Base-by-base conservation (phyloP, 495 filamentous ascomycete species). In the Aspergillus mulundensis region DNA sequence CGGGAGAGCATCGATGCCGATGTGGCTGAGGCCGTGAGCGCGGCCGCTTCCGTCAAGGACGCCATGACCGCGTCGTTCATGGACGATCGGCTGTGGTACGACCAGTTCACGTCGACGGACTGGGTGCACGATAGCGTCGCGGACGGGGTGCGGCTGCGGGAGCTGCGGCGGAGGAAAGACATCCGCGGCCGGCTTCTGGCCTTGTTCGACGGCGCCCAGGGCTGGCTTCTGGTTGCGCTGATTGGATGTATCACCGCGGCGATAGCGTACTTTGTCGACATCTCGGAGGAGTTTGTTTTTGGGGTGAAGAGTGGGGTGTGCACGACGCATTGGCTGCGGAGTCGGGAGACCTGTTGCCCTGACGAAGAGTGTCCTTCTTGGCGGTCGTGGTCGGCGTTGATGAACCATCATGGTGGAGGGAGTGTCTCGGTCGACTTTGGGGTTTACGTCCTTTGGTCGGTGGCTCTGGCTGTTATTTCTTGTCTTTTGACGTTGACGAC, bases 101-200 rank as follows among this genome's bases (percentile, higher is more conserved):
- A 98, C 74, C 94, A 98, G 70, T 97, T 97, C 70, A 97, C 93
- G 6, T 96, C 89, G 10, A 97, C 93, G 61, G 94, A 98, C 70
- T 97, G 93, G 94, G 94, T 98, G 7, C 91, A 95, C 65, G 94
- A 98, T 63, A 94, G 89, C 68, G 96, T 97, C 59, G 91, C 92
- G 63, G 94, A 98, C 70, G 90, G 91, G 41, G 88, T 87, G 51
- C 87, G 94, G 42, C 83, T 95, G 36, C 95, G 92, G 61, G 84
- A 84, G 45, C 79, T 97, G 24, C 82, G 90, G 42, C 84, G 79
- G 58, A 79, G 92, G 6, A 95, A 89, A 70, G 94, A 93, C 68
- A 77, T 95, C 44, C 86, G 88, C 54, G 94, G 92, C 6, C 85
- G 89, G 39, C 61, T 95, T 20, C 70, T 83, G 36, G 82, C 87